Evolutionary conservation across 2,329 filamentous ascomycete species (phyloP).

Genomic region (Cladosporium sp.): DNA sequence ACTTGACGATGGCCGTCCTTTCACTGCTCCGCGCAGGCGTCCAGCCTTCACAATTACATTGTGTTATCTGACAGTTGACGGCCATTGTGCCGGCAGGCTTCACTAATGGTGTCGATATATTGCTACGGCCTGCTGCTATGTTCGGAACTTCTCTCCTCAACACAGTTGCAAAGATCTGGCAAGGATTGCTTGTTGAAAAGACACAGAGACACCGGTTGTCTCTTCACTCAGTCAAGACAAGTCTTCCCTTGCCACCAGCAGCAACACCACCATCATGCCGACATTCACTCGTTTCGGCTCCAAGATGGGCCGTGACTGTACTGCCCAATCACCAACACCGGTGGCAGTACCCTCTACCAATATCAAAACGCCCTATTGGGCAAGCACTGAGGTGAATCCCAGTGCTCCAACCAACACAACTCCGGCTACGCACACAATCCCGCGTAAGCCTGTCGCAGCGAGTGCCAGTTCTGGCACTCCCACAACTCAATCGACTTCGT

Average conservation of each 20-base stretch:
- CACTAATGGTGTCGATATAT: background rate
- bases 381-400: background rate
- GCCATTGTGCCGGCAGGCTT: background rate
- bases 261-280: background rate
- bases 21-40: background rate
- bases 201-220: constrained; percentile 7
- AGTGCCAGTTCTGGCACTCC: background rate
- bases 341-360: background rate
- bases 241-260: background rate
- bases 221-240: background rate
- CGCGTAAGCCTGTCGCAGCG: background rate
- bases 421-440: background rate
- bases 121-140: background rate
- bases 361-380: constrained; percentile 1
- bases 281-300: background rate
- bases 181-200: background rate
- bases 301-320: background rate
- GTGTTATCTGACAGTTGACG: background rate
- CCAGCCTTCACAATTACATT: constrained; percentile 2
- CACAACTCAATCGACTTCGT: background rate
- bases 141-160: background rate
- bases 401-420: background rate
- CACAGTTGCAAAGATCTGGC: background rate
- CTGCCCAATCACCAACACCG: background rate
- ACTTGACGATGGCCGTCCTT: background rate